Conservation (phyloP, 2,329 filamentous ascomycete genomes). For the Chaetoscypha palmicola region DNA sequence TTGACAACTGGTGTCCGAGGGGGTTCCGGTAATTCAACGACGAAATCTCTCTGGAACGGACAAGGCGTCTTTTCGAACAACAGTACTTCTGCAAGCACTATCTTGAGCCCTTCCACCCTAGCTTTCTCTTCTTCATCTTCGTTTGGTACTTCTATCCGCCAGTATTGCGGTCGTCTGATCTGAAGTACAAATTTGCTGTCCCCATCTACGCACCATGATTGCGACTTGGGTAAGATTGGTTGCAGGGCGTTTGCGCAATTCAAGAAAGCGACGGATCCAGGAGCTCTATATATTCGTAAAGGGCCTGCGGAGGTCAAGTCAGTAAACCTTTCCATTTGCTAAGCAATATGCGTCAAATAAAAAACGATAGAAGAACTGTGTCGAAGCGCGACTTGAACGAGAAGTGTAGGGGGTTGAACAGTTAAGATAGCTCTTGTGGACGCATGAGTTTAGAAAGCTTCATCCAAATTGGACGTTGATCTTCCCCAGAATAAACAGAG, state of each 20-base stretch:
- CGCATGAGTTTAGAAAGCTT: no score
- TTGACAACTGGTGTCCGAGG: slow-evolving; percentile 59
- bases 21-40: slow-evolving; percentile 63
- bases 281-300: slow-evolving; percentile 78
- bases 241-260: slow-evolving; percentile 79
- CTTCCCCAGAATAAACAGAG: no score
- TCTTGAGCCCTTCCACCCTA: slow-evolving; percentile 60
- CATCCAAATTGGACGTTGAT: no score
- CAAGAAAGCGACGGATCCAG: slow-evolving; percentile 79
- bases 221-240: slow-evolving; percentile 80
- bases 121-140: slow-evolving; percentile 54
- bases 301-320: no score
- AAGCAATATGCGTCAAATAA: no score
- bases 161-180: slow-evolving; percentile 76
- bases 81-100: slow-evolving; percentile 63
- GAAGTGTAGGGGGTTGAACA: no score
- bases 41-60: slow-evolving; percentile 74
- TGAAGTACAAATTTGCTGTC: slow-evolving; percentile 81
- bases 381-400: no score
- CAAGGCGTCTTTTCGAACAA: slow-evolving; percentile 84
- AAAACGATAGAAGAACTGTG: no score
- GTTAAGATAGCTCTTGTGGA: no score
- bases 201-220: slow-evolving; percentile 90
- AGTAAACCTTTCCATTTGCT: no score
- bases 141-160: slow-evolving; percentile 78